Evolutionary conservation across 371 early-diverging fungal species (phyloP).

Genomic region (Syncephalastrum racemosum): DNA sequence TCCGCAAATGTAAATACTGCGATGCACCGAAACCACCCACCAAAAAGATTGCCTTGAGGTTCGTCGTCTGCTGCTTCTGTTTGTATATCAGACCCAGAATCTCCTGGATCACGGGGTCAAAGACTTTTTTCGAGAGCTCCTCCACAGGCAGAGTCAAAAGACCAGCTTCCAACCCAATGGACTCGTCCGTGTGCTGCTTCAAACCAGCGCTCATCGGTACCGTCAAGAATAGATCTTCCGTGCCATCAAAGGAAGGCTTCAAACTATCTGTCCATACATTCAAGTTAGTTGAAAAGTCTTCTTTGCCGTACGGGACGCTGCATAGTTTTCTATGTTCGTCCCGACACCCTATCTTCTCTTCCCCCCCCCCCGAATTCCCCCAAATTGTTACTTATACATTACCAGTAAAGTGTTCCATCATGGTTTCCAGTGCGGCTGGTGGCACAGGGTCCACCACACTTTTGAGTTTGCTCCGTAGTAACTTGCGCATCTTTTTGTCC

Average conservation of each 20-base stretch:
- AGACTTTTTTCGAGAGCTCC: constrained; percentile 39
- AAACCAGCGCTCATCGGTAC: constrained; percentile 51
- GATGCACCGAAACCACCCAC: constrained; percentile 55
- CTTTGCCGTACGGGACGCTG: too few relatives aligned
- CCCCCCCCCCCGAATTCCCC: too few relatives aligned
- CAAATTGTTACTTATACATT: constrained; percentile 6
- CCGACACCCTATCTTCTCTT: too few relatives aligned
- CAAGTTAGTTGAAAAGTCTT: neutral
- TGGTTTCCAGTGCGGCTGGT: constrained; percentile 36
- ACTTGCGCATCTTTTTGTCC: constrained; percentile 54
- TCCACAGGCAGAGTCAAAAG: constrained; percentile 32
- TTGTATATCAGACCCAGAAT: constrained; percentile 32
- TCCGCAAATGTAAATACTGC: constrained; percentile 39
- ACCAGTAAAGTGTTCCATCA: constrained; percentile 55
- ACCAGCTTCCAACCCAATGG: constrained; percentile 48
- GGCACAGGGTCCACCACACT: constrained; percentile 35
- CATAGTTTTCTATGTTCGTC: too few relatives aligned
- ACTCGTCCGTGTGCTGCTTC: constrained; percentile 38
- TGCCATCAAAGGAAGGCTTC: constrained; percentile 57
- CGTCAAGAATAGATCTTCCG: constrained; percentile 49
- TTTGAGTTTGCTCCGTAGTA: constrained; percentile 46
- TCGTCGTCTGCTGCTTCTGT: constrained; percentile 29
- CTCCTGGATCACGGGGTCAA: constrained; percentile 42
- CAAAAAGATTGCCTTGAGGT: constrained; percentile 45
- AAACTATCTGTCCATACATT: constrained; percentile 24